Conservation (phyloP, 805 yeast species). For the Barnettozyma vustinii region DNA sequence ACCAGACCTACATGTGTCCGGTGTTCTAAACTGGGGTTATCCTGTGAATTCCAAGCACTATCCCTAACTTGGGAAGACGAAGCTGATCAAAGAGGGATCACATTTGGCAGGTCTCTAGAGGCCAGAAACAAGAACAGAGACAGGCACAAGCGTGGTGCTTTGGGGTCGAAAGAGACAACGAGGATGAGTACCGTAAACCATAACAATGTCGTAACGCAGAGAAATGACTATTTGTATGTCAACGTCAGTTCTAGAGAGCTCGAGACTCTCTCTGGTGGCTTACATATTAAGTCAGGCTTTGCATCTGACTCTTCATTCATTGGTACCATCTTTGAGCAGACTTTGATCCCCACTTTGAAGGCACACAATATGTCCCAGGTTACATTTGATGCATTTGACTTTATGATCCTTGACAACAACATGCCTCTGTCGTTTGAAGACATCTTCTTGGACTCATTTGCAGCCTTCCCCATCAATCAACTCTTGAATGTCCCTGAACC, state of each 20-base stretch:
- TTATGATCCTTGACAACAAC: conserved; percentile 9
- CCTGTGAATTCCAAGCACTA: conserved; percentile 18
- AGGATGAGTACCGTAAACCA: neutral
- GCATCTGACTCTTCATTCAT: conserved; percentile 1
- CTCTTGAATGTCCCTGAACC: conserved; percentile 14
- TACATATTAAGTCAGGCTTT: conserved; percentile 5
- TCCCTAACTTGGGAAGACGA: conserved; percentile 34
- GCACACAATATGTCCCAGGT: conserved; percentile 2
- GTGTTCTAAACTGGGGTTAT: conserved; percentile 26
- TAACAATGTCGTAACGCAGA: conserved; percentile 5
- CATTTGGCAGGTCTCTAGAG: conserved; percentile 33
- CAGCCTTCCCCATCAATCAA: conserved; percentile 17
- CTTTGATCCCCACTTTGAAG: conserved; percentile 12
- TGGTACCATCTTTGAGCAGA: conserved; percentile 14
- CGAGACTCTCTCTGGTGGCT: conserved; percentile 3
- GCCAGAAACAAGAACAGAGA: conserved; percentile 14
- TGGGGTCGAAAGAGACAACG: neutral
- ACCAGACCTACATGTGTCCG: conserved; percentile 29
- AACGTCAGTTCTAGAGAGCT: conserved; percentile 10
- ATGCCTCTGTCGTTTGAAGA: conserved; percentile 16
- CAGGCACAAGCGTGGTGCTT: neutral
- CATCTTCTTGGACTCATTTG: conserved; percentile 19
- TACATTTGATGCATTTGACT: conserved; percentile 16
- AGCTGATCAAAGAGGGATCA: conserved; percentile 29
- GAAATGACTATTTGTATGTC: conserved; percentile 13